Percentiles rank a stretch among this genome's conserved stretches.
Evolutionary conservation across 2,329 filamentous ascomycete species (phyloP).

Genomic region (Diplodia scrobiculata): DNA sequence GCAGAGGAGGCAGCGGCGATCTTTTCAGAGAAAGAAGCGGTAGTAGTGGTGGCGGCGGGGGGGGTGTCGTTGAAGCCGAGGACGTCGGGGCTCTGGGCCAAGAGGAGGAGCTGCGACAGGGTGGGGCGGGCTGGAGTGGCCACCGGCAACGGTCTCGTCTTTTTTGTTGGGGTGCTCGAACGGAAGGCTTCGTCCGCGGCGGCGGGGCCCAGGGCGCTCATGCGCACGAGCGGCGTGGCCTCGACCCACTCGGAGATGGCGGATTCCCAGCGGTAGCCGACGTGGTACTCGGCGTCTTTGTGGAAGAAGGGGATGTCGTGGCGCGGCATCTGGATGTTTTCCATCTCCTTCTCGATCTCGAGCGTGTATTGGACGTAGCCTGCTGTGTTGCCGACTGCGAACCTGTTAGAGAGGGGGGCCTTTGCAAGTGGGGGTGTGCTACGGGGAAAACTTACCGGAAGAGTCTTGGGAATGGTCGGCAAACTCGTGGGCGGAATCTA

Average conservation of each 20-base stretch:
- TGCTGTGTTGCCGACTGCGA: neutral
- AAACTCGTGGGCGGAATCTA: conserved; percentile 45
- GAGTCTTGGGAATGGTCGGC: conserved; percentile 35
- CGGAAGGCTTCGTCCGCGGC: neutral
- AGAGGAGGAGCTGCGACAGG: conserved; percentile 6
- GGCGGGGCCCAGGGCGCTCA: too few relatives aligned
- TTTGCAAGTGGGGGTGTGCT: neutral
- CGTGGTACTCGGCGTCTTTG: conserved; percentile 1
- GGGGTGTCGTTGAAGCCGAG: neutral
- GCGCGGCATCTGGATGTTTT: conserved; percentile 12
- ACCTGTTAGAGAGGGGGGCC: too few relatives aligned
- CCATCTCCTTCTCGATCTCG: conserved; percentile 1
- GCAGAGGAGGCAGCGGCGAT: neutral
- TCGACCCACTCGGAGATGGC: conserved; percentile 52
- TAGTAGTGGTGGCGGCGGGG: neutral
- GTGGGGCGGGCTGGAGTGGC: conserved; percentile 1
- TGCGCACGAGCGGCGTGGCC: conserved; percentile 40
- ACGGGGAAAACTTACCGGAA: neutral
- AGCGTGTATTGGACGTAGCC: neutral
- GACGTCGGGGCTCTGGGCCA: neutral
- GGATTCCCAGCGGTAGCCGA: conserved; percentile 49
- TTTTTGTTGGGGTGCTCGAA: neutral
- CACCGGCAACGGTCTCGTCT: neutral
- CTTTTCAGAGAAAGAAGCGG: too few relatives aligned
- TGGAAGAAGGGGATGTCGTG: conserved; percentile 3